Base-by-base conservation (phyloP, 345 rosid genomes). In the Citrus glauca region DNA sequence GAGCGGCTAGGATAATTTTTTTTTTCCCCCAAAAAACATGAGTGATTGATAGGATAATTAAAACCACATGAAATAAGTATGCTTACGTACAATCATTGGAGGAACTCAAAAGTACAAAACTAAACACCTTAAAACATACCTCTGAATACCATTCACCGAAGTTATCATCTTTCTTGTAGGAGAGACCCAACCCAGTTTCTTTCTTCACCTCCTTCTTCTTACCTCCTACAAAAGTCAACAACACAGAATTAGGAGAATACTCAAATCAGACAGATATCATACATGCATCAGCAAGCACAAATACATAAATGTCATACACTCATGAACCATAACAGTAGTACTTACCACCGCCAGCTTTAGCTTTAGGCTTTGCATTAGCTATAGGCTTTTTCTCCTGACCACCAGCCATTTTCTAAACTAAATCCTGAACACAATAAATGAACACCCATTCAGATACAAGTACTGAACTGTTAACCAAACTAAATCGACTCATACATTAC, bases 91-190 rank as follows among this genome's bases (percentile, higher is more conserved):
- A 33, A 78, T 27, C 13, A 50, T 8, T n/a, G 17, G 4, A 50
- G 9, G 27, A 62, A 33, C 20, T 56, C 64, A 5, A 45, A 9
- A 30, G 9, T 28, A 67, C 9, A 45, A 22, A 59, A 64, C 37
- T 48, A n/a, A 76, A 79, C 74, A 76, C 13, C 62, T 57, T 22
- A 40, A 70, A 70, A 40, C 81, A 68, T 84, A 93, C 99, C 96
- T 95, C 97, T 5, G 96, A 91, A 80, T 95, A 93, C 99, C 99
- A 95, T 72, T 95, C 98, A n/a, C 99, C 98, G 6, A 95, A 95
- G 81, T 91, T 92, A 63, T 90, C 98, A 64, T 95, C 98, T 83
- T 95, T 95, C 84, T 85, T 89, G 69, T 80, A 69, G 45, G 96
- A 86, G 60, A 95, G 96, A 6, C 99, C 98, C 17, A 95, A 86